Conservation (phyloP, 495 filamentous ascomycete genomes). For the Penicillium atrosanguineum region DNA sequence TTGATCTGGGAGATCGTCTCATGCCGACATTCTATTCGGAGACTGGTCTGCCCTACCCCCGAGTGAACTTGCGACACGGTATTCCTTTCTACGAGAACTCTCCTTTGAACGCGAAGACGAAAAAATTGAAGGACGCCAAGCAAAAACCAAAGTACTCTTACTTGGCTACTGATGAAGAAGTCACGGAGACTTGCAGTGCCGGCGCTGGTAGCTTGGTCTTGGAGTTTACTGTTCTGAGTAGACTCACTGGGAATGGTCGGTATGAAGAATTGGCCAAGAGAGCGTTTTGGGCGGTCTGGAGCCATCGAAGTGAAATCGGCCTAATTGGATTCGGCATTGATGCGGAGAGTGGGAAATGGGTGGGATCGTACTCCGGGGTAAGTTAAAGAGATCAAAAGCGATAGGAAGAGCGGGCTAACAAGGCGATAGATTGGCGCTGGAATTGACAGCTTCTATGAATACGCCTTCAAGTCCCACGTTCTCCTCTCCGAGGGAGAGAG, state of each 20-base stretch:
- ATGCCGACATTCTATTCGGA: conserved; percentile 86
- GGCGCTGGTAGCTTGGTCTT: conserved; percentile 92
- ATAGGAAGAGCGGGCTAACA: conserved; percentile 10
- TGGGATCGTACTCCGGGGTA: conserved; percentile 75
- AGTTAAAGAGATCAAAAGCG: conserved; percentile 11
- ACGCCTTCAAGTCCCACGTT: conserved; percentile 90
- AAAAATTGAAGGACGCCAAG: background rate
- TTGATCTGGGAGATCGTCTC: conserved; percentile 77
- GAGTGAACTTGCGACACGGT: conserved; percentile 89
- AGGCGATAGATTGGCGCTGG: conserved; percentile 74
- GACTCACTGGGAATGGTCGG: conserved; percentile 78
- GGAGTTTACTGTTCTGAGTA: conserved; percentile 86
- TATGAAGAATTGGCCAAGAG: conserved; percentile 88
- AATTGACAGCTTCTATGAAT: conserved; percentile 97
- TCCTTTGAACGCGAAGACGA: conserved; percentile 52
- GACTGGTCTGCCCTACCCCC: conserved; percentile 90
- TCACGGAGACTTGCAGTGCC: conserved; percentile 94
- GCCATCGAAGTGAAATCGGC: conserved; percentile 75
- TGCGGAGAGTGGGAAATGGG: conserved; percentile 88
- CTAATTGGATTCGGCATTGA: conserved; percentile 92
- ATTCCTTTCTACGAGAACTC: conserved; percentile 88
- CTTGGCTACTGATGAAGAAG: conserved; percentile 51
- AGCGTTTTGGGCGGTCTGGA: conserved; percentile 95
- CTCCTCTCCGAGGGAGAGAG: conserved; percentile 67
- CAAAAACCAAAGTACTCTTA: conserved; percentile 16